These are phyloP conservation scores for Henckelia pumila DNA, from an alignment of 257 asterid species.

Conservation along the genomic window DNA sequence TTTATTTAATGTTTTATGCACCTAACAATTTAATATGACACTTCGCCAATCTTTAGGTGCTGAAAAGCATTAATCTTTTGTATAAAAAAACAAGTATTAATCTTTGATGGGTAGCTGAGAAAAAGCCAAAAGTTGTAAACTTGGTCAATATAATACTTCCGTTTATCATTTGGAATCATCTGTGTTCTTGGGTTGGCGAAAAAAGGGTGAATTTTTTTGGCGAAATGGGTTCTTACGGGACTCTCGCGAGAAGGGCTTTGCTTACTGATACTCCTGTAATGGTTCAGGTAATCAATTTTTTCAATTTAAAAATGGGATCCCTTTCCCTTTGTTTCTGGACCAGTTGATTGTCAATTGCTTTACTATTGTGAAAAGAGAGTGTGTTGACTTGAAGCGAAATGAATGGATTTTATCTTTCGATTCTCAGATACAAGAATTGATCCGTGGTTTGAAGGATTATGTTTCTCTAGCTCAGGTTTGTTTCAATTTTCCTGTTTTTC, in stretches of 20 bases:
- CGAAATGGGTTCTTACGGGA: slow-evolving; percentile 78
- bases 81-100: slow-evolving; percentile 11
- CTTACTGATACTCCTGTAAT: slow-evolving; percentile 82
- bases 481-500: slow-evolving; percentile 43
- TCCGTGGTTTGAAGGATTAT: slow-evolving; percentile 70
- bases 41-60: slow-evolving; percentile 18
- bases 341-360: slow-evolving; percentile 18
- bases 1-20: not conserved
- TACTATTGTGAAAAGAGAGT: slow-evolving; percentile 19
- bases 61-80: slow-evolving; percentile 19
- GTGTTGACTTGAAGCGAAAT: slow-evolving; percentile 12
- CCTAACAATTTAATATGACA: not conserved
- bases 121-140: slow-evolving; percentile 21
- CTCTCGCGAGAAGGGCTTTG: slow-evolving; percentile 81
- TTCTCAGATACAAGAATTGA: slow-evolving; percentile 81
- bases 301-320: slow-evolving; percentile 24
- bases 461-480: slow-evolving; percentile 97
- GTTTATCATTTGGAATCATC: slow-evolving; percentile 15
- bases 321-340: slow-evolving; percentile 4
- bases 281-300: slow-evolving; percentile 65
- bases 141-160: not conserved
- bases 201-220: not conserved
- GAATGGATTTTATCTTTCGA: slow-evolving; percentile 26
- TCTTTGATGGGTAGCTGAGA: slow-evolving; percentile 37
- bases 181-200: slow-evolving; percentile 17